A percentile compares a stretch with the other conserved stretches of the same genome.
Evolutionary conservation across 1,284 basidiomycete species (phyloP).

Genomic region (Melampsora americana): DNA sequence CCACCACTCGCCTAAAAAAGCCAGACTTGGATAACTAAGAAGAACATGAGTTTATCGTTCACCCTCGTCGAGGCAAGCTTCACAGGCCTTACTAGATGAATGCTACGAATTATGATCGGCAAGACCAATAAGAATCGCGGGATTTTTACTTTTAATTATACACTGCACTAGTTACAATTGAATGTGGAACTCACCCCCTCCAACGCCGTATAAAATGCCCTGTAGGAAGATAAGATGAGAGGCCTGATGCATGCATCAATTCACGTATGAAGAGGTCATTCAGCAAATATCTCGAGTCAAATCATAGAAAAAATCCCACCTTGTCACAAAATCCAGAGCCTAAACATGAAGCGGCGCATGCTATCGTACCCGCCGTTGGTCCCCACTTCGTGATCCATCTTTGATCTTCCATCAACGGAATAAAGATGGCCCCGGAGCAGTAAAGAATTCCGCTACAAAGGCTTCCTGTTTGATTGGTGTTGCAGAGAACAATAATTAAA

Average conservation of each 20-base stretch:
- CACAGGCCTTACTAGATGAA: neutral
- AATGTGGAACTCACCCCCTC: neutral
- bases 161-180: constrained; percentile 21
- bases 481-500: too few relatives aligned
- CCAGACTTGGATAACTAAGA: constrained; percentile 16
- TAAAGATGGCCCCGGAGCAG: constrained; percentile 14
- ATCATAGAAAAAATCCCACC: neutral
- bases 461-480: neutral
- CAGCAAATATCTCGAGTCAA: neutral
- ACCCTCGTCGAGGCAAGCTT: too few relatives aligned
- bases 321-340: constrained; percentile 20
- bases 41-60: neutral
- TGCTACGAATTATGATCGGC: neutral
- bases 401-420: constrained; percentile 11
- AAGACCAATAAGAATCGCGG: neutral
- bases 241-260: neutral
- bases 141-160: neutral
- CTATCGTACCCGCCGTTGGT: constrained; percentile 18
- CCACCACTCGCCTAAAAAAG: constrained; percentile 35
- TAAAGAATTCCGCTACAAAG: constrained; percentile 21
- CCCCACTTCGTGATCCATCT: neutral
- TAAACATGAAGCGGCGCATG: constrained; percentile 18
- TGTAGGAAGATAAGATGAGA: constrained; percentile 20
- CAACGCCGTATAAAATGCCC: constrained; percentile 21
- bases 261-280: neutral